Conservation (phyloP, 1,284 basidiomycete genomes). For the Sanguinoderma infundibulare region DNA sequence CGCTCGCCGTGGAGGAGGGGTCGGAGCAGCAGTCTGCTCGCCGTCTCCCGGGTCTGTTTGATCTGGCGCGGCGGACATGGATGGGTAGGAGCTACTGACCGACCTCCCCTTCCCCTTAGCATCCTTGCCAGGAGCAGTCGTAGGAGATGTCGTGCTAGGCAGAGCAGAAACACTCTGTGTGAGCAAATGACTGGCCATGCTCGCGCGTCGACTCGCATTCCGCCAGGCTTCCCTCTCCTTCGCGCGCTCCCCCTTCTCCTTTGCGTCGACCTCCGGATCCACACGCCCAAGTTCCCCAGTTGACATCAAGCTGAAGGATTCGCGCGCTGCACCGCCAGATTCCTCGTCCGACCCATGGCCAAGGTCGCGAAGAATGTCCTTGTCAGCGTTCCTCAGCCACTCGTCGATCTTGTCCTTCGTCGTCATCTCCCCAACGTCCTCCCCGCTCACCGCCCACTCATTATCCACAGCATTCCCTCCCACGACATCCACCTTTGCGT, state of each 20-base stretch:
- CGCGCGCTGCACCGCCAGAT: not conserved
- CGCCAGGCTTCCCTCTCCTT: slow-evolving; percentile 28
- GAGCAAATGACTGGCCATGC: slow-evolving; percentile 60
- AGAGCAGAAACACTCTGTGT: slow-evolving; percentile 56
- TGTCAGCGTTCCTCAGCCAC: slow-evolving; percentile 22
- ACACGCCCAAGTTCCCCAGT: not conserved
- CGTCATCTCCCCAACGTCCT: slow-evolving; percentile 6
- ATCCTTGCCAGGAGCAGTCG: slow-evolving; percentile 44
- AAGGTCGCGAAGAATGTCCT: slow-evolving; percentile 20
- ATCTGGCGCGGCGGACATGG: not conserved
- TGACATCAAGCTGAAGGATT: slow-evolving; percentile 2
- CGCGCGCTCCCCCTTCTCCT: slow-evolving; percentile 33
- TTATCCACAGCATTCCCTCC: not conserved
- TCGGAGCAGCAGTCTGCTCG: slow-evolving; percentile 9
- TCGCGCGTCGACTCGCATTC: slow-evolving; percentile 57
- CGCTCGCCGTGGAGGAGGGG: slow-evolving; percentile 8
- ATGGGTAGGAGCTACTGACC: slow-evolving; percentile 13
- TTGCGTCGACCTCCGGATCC: not conserved
- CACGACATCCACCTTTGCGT: not conserved
- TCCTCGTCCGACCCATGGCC: slow-evolving; percentile 11
- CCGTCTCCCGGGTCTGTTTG: not conserved
- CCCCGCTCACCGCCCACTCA: not conserved
- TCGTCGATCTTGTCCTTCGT: slow-evolving; percentile 20
- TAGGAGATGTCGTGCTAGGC: slow-evolving; percentile 41
- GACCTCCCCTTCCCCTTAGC: slow-evolving; percentile 21